Base-by-base conservation (phyloP, 306 rosid genomes). In the Begonia peltatifolia region DNA sequence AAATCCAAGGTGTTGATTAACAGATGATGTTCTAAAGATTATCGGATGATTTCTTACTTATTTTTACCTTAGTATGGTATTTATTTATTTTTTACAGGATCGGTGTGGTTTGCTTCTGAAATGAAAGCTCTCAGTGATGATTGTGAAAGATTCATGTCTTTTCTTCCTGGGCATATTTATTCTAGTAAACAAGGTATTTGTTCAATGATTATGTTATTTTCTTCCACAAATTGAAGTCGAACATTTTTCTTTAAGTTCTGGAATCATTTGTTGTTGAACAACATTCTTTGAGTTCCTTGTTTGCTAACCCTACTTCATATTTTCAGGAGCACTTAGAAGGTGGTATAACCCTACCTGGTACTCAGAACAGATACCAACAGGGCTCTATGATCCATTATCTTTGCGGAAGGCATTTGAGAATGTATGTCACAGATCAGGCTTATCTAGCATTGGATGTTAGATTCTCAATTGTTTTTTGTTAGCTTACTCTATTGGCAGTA, bases 81-180 rank as follows among this genome's bases (percentile, higher is more conserved):
- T 30, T 30, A 30, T 30, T 30, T 30, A 30, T 67, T 58, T 15
- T 73, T 63, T 59, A 51, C 81, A 90, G 99, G 99, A 61, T 92
- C 96, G 55, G 71, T 76, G 25, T 92, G 99, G 96, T 92, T 92
- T 75, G 88, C 96, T 46, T 92, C 99, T 61, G 94, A 92, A 75
- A 92, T 92, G 99, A 92, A 92, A 72, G 99, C 96, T 65, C 52
- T 92, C 55, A 79, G 90, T 66, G 99, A 92, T 59, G 99, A 92
- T 66, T 92, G 99, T 64, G 96, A 90, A 69, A 81, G 93, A 66
- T 90, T 90, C 55, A 63, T 77, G 59, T 74, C 84, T 57, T 90
- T 90, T 63, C 96, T 79, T 55, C 99, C 99, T 2, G 99, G 96
- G 67, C 99, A 90, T 77, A 55, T 90, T 65, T 90, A 90, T 72